Evolutionary conservation across 495 filamentous ascomycete genomes (phyloP).

Genomic region (Xylaria telfairii): DNA sequence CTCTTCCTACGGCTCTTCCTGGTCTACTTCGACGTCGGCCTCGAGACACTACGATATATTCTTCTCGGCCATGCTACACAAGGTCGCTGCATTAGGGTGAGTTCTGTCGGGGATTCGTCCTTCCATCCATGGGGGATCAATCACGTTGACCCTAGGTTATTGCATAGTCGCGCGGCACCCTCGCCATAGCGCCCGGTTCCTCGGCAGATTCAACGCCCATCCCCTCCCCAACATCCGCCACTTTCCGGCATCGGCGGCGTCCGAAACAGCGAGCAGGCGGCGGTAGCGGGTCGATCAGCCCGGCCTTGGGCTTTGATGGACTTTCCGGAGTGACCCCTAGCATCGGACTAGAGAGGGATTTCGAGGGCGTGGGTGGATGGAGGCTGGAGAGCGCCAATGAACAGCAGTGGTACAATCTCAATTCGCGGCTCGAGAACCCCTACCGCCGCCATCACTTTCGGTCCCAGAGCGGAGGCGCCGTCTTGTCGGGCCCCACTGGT

Average conservation of each 20-base stretch:
- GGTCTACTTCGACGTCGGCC: constrained; percentile 72
- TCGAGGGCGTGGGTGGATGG: constrained; percentile 88
- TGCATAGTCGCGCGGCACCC: constrained; percentile 14
- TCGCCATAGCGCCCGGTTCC: neutral
- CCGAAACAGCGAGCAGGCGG: constrained; percentile 39
- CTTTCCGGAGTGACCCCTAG: constrained; percentile 45
- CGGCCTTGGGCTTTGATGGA: constrained; percentile 39
- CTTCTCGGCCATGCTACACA: constrained; percentile 35
- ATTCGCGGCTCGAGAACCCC: constrained; percentile 73
- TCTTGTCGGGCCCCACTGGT: constrained; percentile 32
- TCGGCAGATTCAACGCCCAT: constrained; percentile 10
- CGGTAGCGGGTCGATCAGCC: constrained; percentile 46
- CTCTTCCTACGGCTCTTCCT: constrained; percentile 69
- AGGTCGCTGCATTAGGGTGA: constrained; percentile 27
- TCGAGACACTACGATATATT: constrained; percentile 46
- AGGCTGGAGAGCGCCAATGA: constrained; percentile 62
- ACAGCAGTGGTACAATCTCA: constrained; percentile 73
- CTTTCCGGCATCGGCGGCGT: constrained; percentile 42
- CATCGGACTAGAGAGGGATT: constrained; percentile 67
- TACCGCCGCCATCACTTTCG: constrained; percentile 44
- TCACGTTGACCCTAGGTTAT: neutral
- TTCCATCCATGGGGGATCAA: no score
- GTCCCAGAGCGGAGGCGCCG: constrained; percentile 43
- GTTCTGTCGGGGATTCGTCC: neutral
- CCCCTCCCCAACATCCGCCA: constrained; percentile 17